phyloP scores from a whole-genome alignment of 2,329 filamentous ascomycete species.

The Tolypocladium tundrense region DNA sequence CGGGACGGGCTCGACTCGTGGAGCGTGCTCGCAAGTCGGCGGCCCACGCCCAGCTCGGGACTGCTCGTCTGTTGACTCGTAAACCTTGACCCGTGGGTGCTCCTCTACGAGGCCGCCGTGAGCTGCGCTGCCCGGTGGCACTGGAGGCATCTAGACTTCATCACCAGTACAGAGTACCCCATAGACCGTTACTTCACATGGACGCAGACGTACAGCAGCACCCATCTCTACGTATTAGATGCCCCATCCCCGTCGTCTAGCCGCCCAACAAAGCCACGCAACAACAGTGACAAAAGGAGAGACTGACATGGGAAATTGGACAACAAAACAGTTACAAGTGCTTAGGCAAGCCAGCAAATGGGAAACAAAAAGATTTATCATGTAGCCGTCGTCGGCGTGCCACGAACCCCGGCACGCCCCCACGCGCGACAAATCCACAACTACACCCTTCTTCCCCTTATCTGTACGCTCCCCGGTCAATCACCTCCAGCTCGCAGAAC shows the following conservation, averaged over 20 bases:
- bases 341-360: not conserved
- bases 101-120: not conserved
- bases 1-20: not conserved
- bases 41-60: not conserved
- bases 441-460: constrained; percentile 11
- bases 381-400: constrained; percentile 32
- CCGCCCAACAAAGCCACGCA: not conserved
- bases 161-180: no score
- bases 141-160: not conserved
- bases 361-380: constrained; percentile 35
- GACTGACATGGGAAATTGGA: not conserved
- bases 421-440: constrained; percentile 10
- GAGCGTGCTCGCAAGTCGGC: not conserved
- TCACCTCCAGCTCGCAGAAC: constrained; percentile 16
- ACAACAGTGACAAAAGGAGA: not conserved
- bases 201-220: not conserved
- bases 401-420: constrained; percentile 19
- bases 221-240: not conserved
- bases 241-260: not conserved
- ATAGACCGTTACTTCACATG: not conserved
- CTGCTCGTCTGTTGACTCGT: not conserved
- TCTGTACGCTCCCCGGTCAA: constrained; percentile 16
- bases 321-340: not conserved
- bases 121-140: not conserved
- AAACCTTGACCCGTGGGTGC: not conserved